Percentiles rank a stretch among this genome's conserved stretches.
Conservation (phyloP, 257 asterid genomes). For the Oldenlandia corymbosa region DNA sequence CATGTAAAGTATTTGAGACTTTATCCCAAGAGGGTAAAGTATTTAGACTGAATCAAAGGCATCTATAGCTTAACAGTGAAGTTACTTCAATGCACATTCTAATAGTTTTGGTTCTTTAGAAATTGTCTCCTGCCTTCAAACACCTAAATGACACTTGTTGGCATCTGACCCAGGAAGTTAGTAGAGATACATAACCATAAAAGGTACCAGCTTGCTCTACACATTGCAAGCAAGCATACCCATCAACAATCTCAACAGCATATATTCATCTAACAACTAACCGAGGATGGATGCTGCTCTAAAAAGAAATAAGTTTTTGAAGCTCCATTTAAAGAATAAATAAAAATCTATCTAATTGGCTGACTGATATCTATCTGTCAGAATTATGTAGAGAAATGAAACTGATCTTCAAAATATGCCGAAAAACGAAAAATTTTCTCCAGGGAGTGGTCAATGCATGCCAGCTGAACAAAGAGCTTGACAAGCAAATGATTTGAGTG, state of each 20-base stretch:
- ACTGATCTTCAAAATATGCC: not conserved
- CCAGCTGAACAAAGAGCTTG: not conserved
- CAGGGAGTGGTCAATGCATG: not conserved
- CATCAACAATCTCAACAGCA: not conserved
- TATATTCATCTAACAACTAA: not conserved
- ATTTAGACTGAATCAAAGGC: not conserved
- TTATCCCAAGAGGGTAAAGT: no score
- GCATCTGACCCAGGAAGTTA: not conserved
- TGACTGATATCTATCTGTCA: no score
- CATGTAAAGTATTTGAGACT: no score
- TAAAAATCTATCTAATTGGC: no score
- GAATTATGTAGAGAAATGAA: not conserved
- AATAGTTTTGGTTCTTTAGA: constrained; percentile 1
- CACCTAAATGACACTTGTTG: not conserved
- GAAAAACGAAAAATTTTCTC: not conserved
- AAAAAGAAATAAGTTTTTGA: not conserved
- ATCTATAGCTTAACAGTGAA: not conserved
- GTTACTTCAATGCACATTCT: not conserved
- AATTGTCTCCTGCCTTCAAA: not conserved
- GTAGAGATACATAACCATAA: not conserved
- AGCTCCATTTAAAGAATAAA: no score
- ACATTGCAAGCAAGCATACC: not conserved
- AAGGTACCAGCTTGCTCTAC: not conserved
- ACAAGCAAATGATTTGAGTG: not conserved
- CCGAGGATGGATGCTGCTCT: not conserved